A percentile compares a stretch with the other conserved stretches of the same genome.
Evolutionary conservation across 208 protist genomes (phyloP).

Genomic region (Polymyxa betae): DNA sequence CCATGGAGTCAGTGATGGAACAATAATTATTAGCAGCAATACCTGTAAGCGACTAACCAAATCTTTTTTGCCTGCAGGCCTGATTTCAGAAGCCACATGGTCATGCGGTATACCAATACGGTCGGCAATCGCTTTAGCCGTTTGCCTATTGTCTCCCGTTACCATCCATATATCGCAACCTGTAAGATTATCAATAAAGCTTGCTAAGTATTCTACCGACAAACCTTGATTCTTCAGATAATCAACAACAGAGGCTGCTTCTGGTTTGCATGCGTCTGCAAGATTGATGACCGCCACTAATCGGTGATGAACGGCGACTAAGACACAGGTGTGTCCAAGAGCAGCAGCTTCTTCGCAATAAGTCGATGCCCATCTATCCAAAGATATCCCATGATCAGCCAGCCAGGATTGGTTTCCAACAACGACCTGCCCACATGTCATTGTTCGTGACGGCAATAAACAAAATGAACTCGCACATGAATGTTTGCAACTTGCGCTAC

Average conservation of each 20-base stretch:
- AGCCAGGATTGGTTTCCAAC: constrained; percentile 9
- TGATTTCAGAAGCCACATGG: constrained; percentile 51
- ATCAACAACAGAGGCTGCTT: constrained; percentile 41
- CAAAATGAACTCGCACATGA: too few relatives aligned
- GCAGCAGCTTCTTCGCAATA: background rate
- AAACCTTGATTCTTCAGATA: background rate
- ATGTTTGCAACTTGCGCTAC: background rate
- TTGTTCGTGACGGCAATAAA: too few relatives aligned
- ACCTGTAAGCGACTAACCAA: constrained; percentile 37
- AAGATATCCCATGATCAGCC: background rate
- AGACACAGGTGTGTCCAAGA: background rate
- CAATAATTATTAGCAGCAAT: too few relatives aligned
- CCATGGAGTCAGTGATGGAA: too few relatives aligned
- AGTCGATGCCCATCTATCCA: background rate
- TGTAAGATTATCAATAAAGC: background rate
- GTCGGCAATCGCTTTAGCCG: constrained; percentile 24
- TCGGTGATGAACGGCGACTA: constrained; percentile 49
- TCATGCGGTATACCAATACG: background rate
- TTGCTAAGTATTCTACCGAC: background rate
- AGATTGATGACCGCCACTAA: constrained; percentile 50
- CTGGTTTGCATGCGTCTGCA: constrained; percentile 60
- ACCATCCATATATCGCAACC: background rate
- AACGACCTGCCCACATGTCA: background rate
- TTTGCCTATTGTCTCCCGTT: constrained; percentile 62
- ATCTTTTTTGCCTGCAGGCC: constrained; percentile 59